Evolutionary conservation across 176 grass and related monocot genomes (phyloP), one percentile per base, ranked within the genome.

Genomic region (Ananas comosus): DNA sequence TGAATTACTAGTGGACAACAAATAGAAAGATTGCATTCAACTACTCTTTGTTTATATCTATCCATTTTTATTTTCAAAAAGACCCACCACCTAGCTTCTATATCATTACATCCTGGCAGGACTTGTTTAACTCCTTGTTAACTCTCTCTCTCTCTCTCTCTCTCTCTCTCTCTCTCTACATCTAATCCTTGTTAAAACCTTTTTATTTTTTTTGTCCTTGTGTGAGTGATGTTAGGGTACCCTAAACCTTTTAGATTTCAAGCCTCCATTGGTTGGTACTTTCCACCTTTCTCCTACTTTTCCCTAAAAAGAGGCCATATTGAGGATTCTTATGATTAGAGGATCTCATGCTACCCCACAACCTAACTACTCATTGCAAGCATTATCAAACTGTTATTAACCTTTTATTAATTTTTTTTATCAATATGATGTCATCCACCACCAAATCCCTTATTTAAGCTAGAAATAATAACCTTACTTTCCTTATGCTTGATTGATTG

Each of bases 261-360:
- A 71, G 58, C 68, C 64, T 57, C 64, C 77, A 72, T 72, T 79
- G 77, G 77, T 65, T 65, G 70, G 68, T 79, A 79, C 76, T 71
- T 71, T 9, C 75, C 5, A 42, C 12, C 67, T 64, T 19, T 21
- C 53, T 68, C 48, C 50, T 48, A 67, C 64, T 56, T 67, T 68
- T 33, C 22, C 48, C 21, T 76, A 50, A 27, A 54, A 65, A 63
- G 51, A 11, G 27, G 13, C 53, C 71, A 64, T 54, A 52, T 3
- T 72, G 64, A 58, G 14, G 77, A 48, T 16, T 14, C 68, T 79
- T n/a, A 72, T 72, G 77, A 79, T 79, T 79, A 64, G 68, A 79
- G 54, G 68, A 79, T 72, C 68, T 54, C 57, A 64, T 71, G 16
- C 63, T 71, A 59, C 51, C 67, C 53, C 51, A 78, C 16, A 78